Conservation (phyloP, 2,329 filamentous ascomycete genomes). For the Bipolaris cookei region DNA sequence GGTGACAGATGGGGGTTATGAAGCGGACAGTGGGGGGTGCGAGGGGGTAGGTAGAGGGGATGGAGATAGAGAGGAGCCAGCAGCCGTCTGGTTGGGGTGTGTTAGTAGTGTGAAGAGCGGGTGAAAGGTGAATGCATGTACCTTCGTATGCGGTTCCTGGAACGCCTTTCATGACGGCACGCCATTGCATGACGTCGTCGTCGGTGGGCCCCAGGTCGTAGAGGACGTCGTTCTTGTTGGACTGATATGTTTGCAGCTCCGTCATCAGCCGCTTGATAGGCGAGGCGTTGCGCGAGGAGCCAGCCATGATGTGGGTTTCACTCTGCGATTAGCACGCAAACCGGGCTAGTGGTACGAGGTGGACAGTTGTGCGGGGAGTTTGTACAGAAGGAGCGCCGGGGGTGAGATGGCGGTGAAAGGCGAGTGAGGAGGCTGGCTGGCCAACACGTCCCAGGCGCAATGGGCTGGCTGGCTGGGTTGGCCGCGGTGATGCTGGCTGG, state of each 20-base stretch:
- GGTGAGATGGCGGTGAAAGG: conserved; percentile 4
- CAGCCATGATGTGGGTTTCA: conserved; percentile 33
- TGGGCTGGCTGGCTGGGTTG: conserved; percentile 8
- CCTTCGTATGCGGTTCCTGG: conserved; percentile 66
- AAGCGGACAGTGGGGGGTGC: conserved; percentile 80
- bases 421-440: conserved; percentile 1
- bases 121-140: conserved; percentile 31
- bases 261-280: conserved; percentile 66
- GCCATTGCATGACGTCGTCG: conserved; percentile 66
- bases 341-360: background rate
- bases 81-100: conserved; percentile 64
- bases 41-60: conserved; percentile 81
- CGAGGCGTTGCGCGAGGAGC: conserved; percentile 41
- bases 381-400: background rate
- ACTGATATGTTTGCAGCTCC: conserved; percentile 65
- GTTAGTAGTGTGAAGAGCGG: background rate
- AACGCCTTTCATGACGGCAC: conserved; percentile 66
- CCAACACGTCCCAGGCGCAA: background rate
- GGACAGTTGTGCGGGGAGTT: background rate
- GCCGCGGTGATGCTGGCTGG: conserved; percentile 33
- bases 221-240: conserved; percentile 63
- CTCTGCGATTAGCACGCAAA: background rate
- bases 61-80: conserved; percentile 79
- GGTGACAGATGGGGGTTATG: conserved; percentile 59
- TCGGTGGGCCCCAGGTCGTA: conserved; percentile 62